Evolutionary conservation across 768 basidiomycete genomes (phyloP), one percentile per base, ranked within the genome.

Genomic region (Pisolithus tinctorius): DNA sequence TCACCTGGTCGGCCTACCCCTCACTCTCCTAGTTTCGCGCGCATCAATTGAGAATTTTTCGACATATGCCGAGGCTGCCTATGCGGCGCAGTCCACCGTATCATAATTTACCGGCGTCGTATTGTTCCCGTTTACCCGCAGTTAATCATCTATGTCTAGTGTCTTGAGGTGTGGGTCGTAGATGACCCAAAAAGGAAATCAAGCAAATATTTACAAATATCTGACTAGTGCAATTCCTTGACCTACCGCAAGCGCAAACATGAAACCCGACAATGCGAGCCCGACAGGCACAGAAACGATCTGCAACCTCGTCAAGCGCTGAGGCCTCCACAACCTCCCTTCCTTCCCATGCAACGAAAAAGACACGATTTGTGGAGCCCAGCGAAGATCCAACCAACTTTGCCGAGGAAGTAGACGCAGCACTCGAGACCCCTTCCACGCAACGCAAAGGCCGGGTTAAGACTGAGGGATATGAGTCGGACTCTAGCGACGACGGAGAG

Each of bases 401-500:
- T 66, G 84, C 81, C 4, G 86, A 89, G 57, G 77, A 91, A 58
- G 86, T 91, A 40, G 86, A 90, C 54, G 76, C 76, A 4, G 75
- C 82, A 0, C 81, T 92, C 51, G 89, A 91, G 66, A 73, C 74
- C 57, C 79, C 84, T 4, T 76, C 78, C 10, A 73, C 74, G 23
- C 73, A 72, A 52, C 79, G 85, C 16, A 85, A 81, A 63, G 84
- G 88, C 20, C 80, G 82, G 43, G 81, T 96, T 52, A 88, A 86
- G 63, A 85, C 78, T 16, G 91, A 91, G 48, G 84, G 94, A 14
- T 97, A 96, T 65, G 92, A 94, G 11, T 92, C 90, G 1, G 93
- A 96, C 69, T 94, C 93, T 2, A 93, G 83, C 51, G 91, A 95
- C 63, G 93, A 96, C 55, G 93, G 89, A 3, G 93, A 96, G 66